Evolutionary conservation across 2,329 filamentous ascomycete genomes (phyloP), one percentile per base, ranked within the genome.

Genomic region (Fusarium goolgardi): DNA sequence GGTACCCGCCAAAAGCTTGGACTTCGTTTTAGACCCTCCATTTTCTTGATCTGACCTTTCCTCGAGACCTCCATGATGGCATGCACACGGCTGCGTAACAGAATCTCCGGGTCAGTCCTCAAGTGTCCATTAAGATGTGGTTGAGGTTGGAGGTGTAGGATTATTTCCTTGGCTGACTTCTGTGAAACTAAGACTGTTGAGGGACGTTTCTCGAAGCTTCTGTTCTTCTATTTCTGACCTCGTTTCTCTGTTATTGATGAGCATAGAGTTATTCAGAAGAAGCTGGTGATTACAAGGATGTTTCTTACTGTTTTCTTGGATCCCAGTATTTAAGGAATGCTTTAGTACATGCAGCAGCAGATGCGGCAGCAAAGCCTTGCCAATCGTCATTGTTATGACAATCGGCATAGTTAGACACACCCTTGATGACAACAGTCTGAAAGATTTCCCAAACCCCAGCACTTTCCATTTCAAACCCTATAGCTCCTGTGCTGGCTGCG

Each of bases 221-320:
- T 39, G 35, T 20, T 11, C 2, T 11, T 39, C 35, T 20, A n/a
- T 12, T 20, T 20, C 35, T 20, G 9, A 20, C 20, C 35, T 7
- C 1, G n/a, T 20, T 3, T 39, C 35, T 12, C 35, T 39, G 5
- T 39, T 3, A 10, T 11, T 20, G 3, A 13, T 39, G 6, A 39
- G n/a, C 35, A 39, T 39, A n/a, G 2, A 20, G 11, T 39, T 7
- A 2, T 39, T 2, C 6, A 20, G 11, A 39, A 20, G 5, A 20
- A 11, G 11, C 3, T 13, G 5, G 1, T 13, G n/a, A 3, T n/a
- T 6, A 20, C 4, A 12, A 20, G 11, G 7, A 3, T 39, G 11
- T 39, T 3, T 7, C 35, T 1, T 20, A 39, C 35, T 20, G 5
- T 6, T 3, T 39, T 4, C n/a, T 11, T 13, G n/a, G 20, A 5